These are phyloP conservation scores for Stagonosporopsis chrysanthemi DNA, from an alignment of 2,329 filamentous ascomycete species.

Conservation along the genomic window DNA sequence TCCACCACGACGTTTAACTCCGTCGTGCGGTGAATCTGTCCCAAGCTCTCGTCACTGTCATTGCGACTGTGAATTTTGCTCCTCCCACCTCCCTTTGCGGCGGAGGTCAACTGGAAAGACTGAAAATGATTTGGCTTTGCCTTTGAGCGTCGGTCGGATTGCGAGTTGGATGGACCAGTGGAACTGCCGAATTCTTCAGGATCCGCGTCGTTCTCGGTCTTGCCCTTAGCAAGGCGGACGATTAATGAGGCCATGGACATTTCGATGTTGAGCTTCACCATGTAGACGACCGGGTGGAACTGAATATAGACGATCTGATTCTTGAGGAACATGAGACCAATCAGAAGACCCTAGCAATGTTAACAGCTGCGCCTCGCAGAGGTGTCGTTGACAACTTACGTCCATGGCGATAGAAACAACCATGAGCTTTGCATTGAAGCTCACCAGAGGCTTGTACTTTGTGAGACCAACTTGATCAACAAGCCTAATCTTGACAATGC, in stretches of 20 bases:
- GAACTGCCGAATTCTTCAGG: constrained; percentile 28
- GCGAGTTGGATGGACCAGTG: constrained; percentile 28
- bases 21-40: constrained; percentile 37
- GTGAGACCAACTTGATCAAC: constrained; percentile 49
- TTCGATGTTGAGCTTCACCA: constrained; percentile 56
- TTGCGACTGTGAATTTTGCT: constrained; percentile 26
- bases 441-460: constrained; percentile 52
- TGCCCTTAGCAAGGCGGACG: constrained; percentile 45
- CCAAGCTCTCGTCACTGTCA: constrained; percentile 34
- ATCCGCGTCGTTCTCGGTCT: constrained; percentile 38
- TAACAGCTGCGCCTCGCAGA: not conserved
- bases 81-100: constrained; percentile 12
- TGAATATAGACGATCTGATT: constrained; percentile 51
- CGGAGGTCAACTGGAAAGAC: constrained; percentile 28
- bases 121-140: constrained; percentile 22
- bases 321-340: constrained; percentile 51
- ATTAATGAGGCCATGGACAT: constrained; percentile 55
- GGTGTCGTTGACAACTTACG: constrained; percentile 27
- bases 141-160: constrained; percentile 20
- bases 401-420: constrained; percentile 53
- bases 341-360: constrained; percentile 41
- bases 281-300: constrained; percentile 54
- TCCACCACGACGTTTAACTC: constrained; percentile 35
- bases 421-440: constrained; percentile 53
- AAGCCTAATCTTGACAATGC: constrained; percentile 49